Percentiles rank a stretch among this genome's conserved stretches.
These are phyloP conservation scores for Aspergillus sparsus DNA, from an alignment of 495 filamentous ascomycete genomes.

Conservation along the genomic window DNA sequence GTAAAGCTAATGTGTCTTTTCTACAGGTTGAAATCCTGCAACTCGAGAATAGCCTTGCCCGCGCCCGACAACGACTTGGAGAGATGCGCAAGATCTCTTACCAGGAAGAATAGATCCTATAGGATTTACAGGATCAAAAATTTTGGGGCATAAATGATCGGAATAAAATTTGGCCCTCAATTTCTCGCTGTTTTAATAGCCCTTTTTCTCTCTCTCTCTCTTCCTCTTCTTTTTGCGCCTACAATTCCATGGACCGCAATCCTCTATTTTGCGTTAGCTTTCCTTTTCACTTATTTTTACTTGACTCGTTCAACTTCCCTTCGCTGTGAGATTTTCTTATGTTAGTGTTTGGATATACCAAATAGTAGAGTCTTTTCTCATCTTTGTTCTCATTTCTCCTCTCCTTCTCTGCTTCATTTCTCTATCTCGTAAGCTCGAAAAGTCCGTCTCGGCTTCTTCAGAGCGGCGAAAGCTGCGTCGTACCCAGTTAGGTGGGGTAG, in stretches of 20 bases:
- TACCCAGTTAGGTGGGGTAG: too few species aligned
- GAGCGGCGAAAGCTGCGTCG: too few species aligned
- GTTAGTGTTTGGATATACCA: conserved; percentile 22
- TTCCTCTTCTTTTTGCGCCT: conserved; percentile 1
- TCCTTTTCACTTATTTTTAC: background rate
- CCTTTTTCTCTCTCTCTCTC: conserved; percentile 6
- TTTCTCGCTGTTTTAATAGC: background rate
- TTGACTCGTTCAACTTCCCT: conserved; percentile 6
- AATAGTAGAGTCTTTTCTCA: conserved; percentile 3
- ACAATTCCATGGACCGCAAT: background rate
- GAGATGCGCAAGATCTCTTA: conserved; percentile 99
- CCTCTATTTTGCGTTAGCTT: background rate
- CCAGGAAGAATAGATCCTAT: conserved; percentile 65
- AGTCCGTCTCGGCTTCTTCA: too few species aligned
- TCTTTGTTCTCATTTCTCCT: conserved; percentile 1
- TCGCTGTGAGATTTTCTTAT: conserved; percentile 6
- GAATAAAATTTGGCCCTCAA: background rate
- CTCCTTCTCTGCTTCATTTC: conserved; percentile 1
- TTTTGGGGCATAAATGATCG: background rate
- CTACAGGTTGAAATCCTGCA: conserved; percentile 92
- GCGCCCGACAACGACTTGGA: conserved; percentile 79
- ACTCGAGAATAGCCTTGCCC: conserved; percentile 83
- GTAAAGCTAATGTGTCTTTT: background rate
- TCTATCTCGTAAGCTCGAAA: background rate
- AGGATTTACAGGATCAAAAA: background rate